Conservation (phyloP, 257 asterid genomes). For the Solanum etuberosum region DNA sequence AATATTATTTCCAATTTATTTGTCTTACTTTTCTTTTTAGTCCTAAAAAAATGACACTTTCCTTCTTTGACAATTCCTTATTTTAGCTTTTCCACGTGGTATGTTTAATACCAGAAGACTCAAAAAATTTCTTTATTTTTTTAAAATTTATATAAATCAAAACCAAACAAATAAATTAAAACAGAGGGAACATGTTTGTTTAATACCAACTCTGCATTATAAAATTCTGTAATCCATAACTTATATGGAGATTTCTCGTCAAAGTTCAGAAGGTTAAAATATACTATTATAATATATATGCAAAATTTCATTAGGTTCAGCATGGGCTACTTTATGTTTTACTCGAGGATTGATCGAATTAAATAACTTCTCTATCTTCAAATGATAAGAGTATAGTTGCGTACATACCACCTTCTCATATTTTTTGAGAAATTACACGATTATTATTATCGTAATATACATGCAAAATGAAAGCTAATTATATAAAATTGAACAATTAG, state of each 20-base stretch:
- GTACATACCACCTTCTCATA: too few species aligned
- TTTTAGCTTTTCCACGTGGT: too few species aligned
- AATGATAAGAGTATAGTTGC: too few species aligned
- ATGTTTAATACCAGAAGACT: too few species aligned
- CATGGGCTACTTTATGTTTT: neutral
- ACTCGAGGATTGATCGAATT: too few species aligned
- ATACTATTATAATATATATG: neutral
- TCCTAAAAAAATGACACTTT: too few species aligned
- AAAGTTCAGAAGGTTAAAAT: neutral
- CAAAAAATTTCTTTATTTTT: neutral
- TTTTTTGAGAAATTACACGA: too few species aligned
- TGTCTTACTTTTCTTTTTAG: neutral
- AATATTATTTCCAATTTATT: neutral
- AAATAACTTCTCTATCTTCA: too few species aligned
- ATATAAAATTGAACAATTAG: neutral
- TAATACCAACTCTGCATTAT: neutral
- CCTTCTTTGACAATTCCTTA: neutral
- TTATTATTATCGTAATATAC: neutral
- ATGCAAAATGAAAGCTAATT: neutral
- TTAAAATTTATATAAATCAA: too few species aligned
- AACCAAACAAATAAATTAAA: neutral
- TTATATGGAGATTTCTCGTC: neutral
- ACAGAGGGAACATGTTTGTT: neutral
- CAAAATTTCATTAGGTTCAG: neutral
- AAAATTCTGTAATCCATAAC: neutral